Conservation (phyloP, 768 basidiomycete genomes). For the Crassisporium funariophilum region DNA sequence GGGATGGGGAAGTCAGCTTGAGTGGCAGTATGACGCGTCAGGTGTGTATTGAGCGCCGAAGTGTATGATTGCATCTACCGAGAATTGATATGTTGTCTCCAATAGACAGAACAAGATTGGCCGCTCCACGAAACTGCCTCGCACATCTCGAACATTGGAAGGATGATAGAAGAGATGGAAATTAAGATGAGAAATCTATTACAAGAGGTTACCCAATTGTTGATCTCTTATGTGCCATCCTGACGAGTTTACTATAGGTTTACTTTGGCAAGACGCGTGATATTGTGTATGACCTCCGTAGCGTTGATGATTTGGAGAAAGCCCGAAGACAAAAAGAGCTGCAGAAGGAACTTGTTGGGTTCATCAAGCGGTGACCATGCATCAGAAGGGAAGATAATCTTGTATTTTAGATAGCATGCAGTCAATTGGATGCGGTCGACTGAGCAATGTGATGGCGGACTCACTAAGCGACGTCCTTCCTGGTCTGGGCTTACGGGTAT, state of each 20-base stretch:
- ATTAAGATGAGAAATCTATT: conserved; percentile 97
- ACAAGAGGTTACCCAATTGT: conserved; percentile 60
- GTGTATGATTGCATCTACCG: neutral
- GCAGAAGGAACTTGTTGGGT: conserved; percentile 88
- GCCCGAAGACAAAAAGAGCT: conserved; percentile 80
- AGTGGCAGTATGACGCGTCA: conserved; percentile 98
- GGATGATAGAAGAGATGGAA: conserved; percentile 98
- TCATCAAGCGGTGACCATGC: conserved; percentile 67
- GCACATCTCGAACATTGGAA: conserved; percentile 93
- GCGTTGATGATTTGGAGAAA: conserved; percentile 82
- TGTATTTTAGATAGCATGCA: too few relatives aligned
- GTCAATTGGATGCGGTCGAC: too few relatives aligned
- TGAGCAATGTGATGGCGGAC: too few relatives aligned
- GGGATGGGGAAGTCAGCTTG: conserved; percentile 76
- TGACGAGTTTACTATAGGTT: conserved; percentile 48
- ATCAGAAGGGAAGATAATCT: neutral
- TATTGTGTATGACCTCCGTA: conserved; percentile 89
- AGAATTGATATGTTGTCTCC: conserved; percentile 5
- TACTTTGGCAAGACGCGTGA: conserved; percentile 98
- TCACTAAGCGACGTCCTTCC: too few relatives aligned
- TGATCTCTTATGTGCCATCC: conserved; percentile 2
- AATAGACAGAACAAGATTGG: conserved; percentile 84
- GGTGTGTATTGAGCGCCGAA: conserved; percentile 61
- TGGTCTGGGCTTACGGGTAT: too few relatives aligned
- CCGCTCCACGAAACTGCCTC: conserved; percentile 77